Percentiles rank a stretch among this genome's conserved stretches.
These are phyloP conservation scores for Volvox reticuliferus DNA, from an alignment of 139 green algal species.

Conservation along the genomic window DNA sequence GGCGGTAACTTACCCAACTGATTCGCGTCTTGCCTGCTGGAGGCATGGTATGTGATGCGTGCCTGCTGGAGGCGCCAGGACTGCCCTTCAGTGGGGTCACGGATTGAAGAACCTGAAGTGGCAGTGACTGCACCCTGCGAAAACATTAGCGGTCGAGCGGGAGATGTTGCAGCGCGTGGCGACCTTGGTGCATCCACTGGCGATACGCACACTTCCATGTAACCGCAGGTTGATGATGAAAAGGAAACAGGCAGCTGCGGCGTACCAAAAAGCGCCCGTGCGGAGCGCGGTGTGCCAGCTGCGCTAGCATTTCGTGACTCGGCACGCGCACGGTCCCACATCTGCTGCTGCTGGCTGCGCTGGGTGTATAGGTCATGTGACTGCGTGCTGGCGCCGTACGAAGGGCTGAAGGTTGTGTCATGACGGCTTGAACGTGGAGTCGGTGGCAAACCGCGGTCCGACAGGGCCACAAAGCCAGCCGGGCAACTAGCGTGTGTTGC, in stretches of 20 bases:
- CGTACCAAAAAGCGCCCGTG: slow-evolving; percentile 13
- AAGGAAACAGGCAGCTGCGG: neutral
- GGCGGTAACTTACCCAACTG: neutral
- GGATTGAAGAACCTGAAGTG: neutral
- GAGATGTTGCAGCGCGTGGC: neutral
- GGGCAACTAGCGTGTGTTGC: neutral
- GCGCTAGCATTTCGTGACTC: slow-evolving; percentile 12
- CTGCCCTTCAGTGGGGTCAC: neutral
- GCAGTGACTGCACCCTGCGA: neutral
- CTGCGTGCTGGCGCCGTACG: neutral
- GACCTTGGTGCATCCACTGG: neutral
- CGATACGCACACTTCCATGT: neutral
- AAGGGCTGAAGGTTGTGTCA: neutral
- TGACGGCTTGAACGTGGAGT: neutral
- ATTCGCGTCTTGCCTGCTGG: neutral
- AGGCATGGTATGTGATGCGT: too few relatives aligned
- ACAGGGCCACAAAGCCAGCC: neutral
- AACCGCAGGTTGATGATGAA: neutral
- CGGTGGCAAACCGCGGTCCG: neutral
- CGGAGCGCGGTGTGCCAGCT: slow-evolving; percentile 39
- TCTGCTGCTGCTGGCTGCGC: slow-evolving; percentile 10
- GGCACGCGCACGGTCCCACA: slow-evolving; percentile 1
- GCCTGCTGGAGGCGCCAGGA: slow-evolving; percentile 16
- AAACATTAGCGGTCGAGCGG: neutral
- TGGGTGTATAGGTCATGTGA: neutral